phyloP scores from a whole-genome alignment of 2,329 filamentous ascomycete species.

The Sclerotinia trifoliorum region DNA sequence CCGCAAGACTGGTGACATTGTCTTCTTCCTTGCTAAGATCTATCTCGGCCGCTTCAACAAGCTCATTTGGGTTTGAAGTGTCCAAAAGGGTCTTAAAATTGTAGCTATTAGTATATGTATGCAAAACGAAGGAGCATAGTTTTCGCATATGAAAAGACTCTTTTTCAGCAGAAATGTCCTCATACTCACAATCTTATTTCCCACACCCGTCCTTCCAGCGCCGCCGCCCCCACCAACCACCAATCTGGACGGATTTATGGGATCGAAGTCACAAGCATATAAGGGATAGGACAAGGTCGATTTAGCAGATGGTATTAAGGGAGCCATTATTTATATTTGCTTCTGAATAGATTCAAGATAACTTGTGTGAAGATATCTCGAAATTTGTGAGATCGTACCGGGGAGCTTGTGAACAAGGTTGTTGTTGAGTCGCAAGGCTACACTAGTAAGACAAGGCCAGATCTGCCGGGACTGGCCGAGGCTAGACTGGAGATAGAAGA shows the following conservation, averaged over 20 bases:
- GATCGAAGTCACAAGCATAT: constrained; percentile 86
- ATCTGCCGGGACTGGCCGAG: constrained; percentile 12
- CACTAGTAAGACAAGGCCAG: constrained; percentile 12
- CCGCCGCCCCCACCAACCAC: constrained; percentile 88
- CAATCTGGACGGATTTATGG: constrained; percentile 70
- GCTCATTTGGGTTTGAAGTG: constrained; percentile 39
- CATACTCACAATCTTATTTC: constrained; percentile 75
- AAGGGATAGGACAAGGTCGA: constrained; percentile 72
- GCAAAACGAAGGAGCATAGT: neutral
- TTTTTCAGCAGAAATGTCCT: neutral
- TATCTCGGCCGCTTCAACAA: constrained; percentile 67
- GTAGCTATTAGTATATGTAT: neutral
- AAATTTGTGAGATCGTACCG: neutral
- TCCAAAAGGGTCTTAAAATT: constrained; percentile 38
- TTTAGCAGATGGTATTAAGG: constrained; percentile 38
- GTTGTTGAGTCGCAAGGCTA: constrained; percentile 19
- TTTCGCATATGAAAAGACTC: neutral
- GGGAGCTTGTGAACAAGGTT: constrained; percentile 1
- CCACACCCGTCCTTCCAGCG: constrained; percentile 74
- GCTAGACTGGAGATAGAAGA: constrained; percentile 8
- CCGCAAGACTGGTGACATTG: constrained; percentile 78
- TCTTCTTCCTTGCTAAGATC: constrained; percentile 83
- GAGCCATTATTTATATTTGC: constrained; percentile 32
- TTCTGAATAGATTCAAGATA: neutral
- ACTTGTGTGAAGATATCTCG: neutral